Conservation (phyloP, 345 rosid species). For the Nasturtium officinale region DNA sequence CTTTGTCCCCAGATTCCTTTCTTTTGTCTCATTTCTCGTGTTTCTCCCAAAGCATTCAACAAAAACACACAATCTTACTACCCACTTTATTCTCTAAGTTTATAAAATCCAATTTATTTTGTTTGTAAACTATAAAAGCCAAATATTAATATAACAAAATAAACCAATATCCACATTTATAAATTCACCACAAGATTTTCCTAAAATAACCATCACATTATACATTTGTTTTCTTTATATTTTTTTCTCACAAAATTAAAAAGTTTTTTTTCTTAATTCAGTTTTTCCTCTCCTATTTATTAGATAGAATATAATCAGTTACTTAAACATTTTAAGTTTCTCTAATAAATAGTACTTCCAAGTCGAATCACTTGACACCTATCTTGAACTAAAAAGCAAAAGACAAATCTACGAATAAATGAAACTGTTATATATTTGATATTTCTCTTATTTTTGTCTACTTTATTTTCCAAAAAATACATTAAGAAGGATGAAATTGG, state of each 20-base stretch:
- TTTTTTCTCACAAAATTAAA: too few relatives aligned
- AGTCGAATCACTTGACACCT: slow-evolving; percentile 32
- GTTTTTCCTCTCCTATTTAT: background rate
- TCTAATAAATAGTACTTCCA: background rate
- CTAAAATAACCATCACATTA: background rate
- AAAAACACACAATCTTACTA: slow-evolving; percentile 27
- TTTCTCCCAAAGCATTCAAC: slow-evolving; percentile 43
- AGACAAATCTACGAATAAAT: slow-evolving; percentile 33
- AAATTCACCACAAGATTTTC: background rate
- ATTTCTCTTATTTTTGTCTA: too few relatives aligned
- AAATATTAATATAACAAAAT: background rate
- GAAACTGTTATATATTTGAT: background rate
- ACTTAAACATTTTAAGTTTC: background rate
- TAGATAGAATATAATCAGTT: background rate
- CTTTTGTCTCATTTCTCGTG: slow-evolving; percentile 49
- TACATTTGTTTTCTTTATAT: background rate
- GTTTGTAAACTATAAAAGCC: background rate
- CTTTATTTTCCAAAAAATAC: slow-evolving; percentile 20
- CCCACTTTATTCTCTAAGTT: slow-evolving; percentile 1
- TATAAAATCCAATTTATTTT: background rate
- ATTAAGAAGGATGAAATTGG: slow-evolving; percentile 26
- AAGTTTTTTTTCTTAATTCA: background rate
- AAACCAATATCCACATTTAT: background rate
- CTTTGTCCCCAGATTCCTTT: slow-evolving; percentile 64
- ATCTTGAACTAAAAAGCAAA: slow-evolving; percentile 41